Conservation (phyloP, 2,329 filamentous ascomycete species). For the Akanthomyces dipterigenus region DNA sequence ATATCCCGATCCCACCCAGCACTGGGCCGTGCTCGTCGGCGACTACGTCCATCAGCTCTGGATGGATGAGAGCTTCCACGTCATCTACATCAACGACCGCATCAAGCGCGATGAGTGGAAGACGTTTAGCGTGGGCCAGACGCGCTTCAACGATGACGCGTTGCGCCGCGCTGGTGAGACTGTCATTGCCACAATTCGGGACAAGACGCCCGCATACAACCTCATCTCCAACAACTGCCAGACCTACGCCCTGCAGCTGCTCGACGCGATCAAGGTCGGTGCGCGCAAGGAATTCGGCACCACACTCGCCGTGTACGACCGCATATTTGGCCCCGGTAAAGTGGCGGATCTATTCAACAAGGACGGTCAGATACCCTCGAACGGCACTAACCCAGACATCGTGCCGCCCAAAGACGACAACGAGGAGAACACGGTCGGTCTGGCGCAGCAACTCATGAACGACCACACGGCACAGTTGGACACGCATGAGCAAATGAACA, state of each 20-base stretch:
- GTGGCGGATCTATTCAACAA: conserved; percentile 45
- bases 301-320: conserved; percentile 46
- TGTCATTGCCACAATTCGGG: conserved; percentile 45
- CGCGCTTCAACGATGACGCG: conserved; percentile 48
- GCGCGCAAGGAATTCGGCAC: conserved; percentile 46
- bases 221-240: conserved; percentile 56
- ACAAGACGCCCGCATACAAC: conserved; percentile 45
- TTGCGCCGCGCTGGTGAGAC: conserved; percentile 43
- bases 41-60: conserved; percentile 51
- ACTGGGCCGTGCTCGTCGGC: conserved; percentile 53
- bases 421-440: conserved; percentile 34
- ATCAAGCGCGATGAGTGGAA: conserved; percentile 41
- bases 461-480: conserved; percentile 47
- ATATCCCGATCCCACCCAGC: conserved; percentile 53
- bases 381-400: conserved; percentile 15
- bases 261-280: conserved; percentile 48
- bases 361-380: conserved; percentile 14
- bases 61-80: conserved; percentile 52
- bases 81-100: conserved; percentile 49
- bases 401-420: conserved; percentile 16
- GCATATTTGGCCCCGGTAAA: conserved; percentile 40
- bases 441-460: conserved; percentile 47
- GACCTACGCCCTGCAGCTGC: conserved; percentile 45
- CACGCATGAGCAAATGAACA: conserved; percentile 26
- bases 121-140: conserved; percentile 45